Evolutionary conservation across 768 basidiomycete species (phyloP).

Genomic region (Suillus fuscotomentosus): DNA sequence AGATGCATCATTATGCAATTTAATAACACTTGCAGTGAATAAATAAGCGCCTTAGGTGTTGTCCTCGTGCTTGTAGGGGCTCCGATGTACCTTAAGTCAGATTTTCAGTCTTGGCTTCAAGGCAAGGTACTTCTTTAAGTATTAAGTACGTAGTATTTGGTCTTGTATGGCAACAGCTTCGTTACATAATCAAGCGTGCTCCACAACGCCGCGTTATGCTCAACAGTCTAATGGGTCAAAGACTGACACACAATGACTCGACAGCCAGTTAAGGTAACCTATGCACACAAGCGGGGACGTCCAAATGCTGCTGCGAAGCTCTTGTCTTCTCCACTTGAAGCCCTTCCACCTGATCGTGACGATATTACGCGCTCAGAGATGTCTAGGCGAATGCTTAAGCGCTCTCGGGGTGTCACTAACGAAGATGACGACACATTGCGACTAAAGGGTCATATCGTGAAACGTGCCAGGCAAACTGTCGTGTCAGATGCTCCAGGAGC

Average conservation of each 20-base stretch:
- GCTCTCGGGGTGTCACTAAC: conserved; percentile 35
- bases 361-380: conserved; percentile 41
- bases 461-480: conserved; percentile 31
- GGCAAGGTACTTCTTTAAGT: no score
- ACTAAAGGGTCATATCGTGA: conserved; percentile 26
- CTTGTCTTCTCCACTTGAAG: conserved; percentile 28
- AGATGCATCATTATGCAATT: no score
- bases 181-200: conserved; percentile 15
- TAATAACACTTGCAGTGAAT: no score
- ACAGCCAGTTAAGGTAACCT: conserved; percentile 22
- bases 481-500: conserved; percentile 4
- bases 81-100: no score
- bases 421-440: conserved; percentile 15
- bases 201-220: not conserved
- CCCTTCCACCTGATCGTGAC: conserved; percentile 23
- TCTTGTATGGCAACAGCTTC: conserved; percentile 16
- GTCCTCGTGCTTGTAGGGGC: no score
- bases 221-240: not conserved
- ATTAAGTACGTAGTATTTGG: not conserved
- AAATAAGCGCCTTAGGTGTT: no score
- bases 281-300: conserved; percentile 33
- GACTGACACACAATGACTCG: conserved; percentile 7
- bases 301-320: conserved; percentile 9
- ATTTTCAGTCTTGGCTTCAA: no score
- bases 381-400: conserved; percentile 46